These are phyloP conservation scores for Dalbergia oliveri DNA, from an alignment of 306 rosid genomes.

Conservation along the genomic window DNA sequence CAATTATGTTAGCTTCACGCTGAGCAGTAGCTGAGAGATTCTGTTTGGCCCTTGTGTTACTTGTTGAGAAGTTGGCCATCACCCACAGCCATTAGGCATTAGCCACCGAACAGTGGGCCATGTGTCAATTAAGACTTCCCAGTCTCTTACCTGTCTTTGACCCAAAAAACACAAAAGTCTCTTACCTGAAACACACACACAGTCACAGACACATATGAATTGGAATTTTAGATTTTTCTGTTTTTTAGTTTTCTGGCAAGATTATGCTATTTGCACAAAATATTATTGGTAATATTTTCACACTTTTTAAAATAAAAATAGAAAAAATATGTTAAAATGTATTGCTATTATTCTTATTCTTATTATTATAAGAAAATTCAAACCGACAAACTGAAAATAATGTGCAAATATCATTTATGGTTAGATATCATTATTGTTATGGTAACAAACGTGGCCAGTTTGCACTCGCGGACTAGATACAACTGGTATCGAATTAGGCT, in stretches of 20 bases:
- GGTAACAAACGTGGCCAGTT: slow-evolving; percentile 55
- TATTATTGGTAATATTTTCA: not conserved
- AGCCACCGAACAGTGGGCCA: slow-evolving; percentile 50
- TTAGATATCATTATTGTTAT: not conserved
- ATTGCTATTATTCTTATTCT: too few relatives aligned
- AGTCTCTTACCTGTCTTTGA: too few relatives aligned
- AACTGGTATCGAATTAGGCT: slow-evolving; percentile 53
- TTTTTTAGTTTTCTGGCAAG: slow-evolving; percentile 32
- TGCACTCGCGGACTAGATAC: slow-evolving; percentile 46
- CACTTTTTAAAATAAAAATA: too few relatives aligned
- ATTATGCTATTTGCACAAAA: not conserved
- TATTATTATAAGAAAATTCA: too few relatives aligned
- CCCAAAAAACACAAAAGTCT: too few relatives aligned
- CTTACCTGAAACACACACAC: slow-evolving; percentile 19
- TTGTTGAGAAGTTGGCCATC: slow-evolving; percentile 19
- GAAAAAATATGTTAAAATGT: too few relatives aligned
- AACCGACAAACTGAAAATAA: too few relatives aligned
- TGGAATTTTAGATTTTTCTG: not conserved
- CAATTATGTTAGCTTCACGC: slow-evolving; percentile 34
- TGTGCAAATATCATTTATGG: not conserved
- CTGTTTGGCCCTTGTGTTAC: slow-evolving; percentile 34
- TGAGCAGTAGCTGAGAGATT: slow-evolving; percentile 45
- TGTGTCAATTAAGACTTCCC: slow-evolving; percentile 31
- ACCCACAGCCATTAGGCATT: not conserved
- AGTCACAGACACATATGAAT: not conserved